These are phyloP conservation scores for Stachybotrys chlorohalonatus DNA, from an alignment of 2,329 filamentous ascomycete genomes.

Conservation along the genomic window DNA sequence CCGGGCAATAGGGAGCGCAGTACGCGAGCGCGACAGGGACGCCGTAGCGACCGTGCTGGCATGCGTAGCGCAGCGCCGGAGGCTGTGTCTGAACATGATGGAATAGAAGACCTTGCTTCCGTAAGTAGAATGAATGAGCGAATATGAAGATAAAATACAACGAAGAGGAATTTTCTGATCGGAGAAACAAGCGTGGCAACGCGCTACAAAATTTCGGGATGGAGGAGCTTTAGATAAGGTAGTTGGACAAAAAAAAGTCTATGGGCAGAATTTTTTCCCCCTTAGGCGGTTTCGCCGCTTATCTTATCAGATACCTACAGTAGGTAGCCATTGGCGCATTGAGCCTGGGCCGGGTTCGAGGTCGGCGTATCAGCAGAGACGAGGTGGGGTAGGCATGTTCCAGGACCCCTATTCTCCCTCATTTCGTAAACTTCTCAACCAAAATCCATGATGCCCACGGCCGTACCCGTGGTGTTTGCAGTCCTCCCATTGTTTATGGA, in stretches of 20 bases:
- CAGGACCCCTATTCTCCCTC: not conserved
- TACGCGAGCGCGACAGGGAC: constrained; percentile 17
- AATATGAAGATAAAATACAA: constrained; percentile 1
- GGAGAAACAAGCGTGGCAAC: not conserved
- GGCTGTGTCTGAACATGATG: constrained; percentile 25
- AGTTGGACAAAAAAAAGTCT: too few relatives aligned
- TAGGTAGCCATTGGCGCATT: not conserved
- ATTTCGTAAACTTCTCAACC: too few relatives aligned
- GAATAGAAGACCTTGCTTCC: not conserved
- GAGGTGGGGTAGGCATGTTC: not conserved
- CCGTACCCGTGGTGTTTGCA: too few relatives aligned
- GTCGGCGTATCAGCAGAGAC: too few relatives aligned
- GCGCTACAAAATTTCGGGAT: not conserved
- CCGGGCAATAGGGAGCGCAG: constrained; percentile 13
- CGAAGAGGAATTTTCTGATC: not conserved
- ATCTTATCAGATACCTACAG: not conserved
- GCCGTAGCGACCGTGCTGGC: constrained; percentile 20
- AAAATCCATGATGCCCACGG: too few relatives aligned
- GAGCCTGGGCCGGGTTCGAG: too few relatives aligned
- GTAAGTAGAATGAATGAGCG: constrained; percentile 2
- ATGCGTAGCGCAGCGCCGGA: constrained; percentile 29
- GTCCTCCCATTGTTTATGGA: too few relatives aligned
- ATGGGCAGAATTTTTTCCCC: not conserved
- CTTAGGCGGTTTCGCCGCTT: not conserved
- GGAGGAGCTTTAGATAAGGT: not conserved